Percentiles rank a stretch among this genome's conserved stretches.
Evolutionary conservation across 2,329 filamentous ascomycete genomes (phyloP).

Genomic region (Nothomitra cinnamomea): DNA sequence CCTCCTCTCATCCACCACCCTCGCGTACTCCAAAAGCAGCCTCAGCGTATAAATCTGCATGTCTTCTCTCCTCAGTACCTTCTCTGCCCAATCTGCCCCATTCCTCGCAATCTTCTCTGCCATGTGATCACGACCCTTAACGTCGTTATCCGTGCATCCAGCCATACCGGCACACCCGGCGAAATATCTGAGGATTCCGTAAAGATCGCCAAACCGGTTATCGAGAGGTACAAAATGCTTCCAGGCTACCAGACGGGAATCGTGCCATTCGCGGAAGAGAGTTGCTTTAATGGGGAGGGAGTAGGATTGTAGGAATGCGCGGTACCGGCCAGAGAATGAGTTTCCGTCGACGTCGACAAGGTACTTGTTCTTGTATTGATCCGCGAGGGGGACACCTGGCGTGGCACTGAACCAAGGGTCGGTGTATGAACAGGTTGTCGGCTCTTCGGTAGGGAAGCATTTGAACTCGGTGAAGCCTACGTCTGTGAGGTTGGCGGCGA

Average conservation of each 20-base stretch:
- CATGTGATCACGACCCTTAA: constrained; percentile 29
- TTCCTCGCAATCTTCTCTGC: constrained; percentile 47
- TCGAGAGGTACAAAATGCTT: constrained; percentile 71
- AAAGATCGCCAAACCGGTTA: constrained; percentile 54
- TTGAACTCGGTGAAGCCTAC: constrained; percentile 27
- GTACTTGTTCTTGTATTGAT: constrained; percentile 42
- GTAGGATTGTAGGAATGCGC: constrained; percentile 51
- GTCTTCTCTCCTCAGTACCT: constrained; percentile 51
- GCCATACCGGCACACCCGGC: constrained; percentile 27
- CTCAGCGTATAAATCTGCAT: constrained; percentile 56
- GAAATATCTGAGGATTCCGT: constrained; percentile 59
- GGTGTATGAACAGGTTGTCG: constrained; percentile 30
- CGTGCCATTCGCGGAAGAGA: constrained; percentile 67
- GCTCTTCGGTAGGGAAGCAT: constrained; percentile 23
- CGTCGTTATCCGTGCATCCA: neutral
- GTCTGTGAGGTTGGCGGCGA: constrained; percentile 21
- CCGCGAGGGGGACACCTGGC: constrained; percentile 18
- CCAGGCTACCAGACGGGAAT: constrained; percentile 51
- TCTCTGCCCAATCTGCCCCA: constrained; percentile 51
- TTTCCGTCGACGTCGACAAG: constrained; percentile 65
- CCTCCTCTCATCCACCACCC: constrained; percentile 25
- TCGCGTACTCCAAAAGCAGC: constrained; percentile 23
- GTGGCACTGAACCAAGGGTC: constrained; percentile 23
- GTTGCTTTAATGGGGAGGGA: constrained; percentile 64
- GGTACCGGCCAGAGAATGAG: constrained; percentile 50